Conservation (phyloP, 1,284 basidiomycete genomes). For the Boletus semigastroideus region DNA sequence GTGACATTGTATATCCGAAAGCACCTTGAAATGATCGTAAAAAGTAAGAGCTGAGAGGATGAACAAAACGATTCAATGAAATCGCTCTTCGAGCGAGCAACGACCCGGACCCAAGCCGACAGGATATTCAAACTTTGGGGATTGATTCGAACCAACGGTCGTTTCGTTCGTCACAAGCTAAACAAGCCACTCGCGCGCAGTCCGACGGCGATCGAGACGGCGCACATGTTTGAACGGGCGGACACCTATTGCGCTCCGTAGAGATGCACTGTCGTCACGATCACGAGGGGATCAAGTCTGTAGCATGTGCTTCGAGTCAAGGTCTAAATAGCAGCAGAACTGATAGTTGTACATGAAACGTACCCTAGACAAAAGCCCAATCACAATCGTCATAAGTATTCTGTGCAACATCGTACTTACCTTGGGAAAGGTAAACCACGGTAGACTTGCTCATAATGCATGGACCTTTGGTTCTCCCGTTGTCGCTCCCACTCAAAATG, state of each 20-base stretch:
- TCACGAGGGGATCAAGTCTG: background rate
- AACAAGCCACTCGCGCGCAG: no score
- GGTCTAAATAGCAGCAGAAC: background rate
- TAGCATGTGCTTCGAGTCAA: no score
- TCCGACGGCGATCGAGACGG: constrained; percentile 74
- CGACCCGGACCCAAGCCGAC: background rate
- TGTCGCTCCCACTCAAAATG: no score
- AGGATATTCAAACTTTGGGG: background rate
- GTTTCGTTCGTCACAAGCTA: no score
- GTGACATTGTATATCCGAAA: background rate
- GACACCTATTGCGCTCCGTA: constrained; percentile 30
- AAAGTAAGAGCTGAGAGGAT: background rate
- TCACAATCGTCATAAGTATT: background rate
- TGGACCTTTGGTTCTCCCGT: no score
- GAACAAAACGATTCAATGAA: background rate
- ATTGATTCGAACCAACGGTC: no score
- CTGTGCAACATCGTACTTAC: constrained; percentile 36
- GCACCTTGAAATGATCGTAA: background rate
- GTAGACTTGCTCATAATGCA: no score
- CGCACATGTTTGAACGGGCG: constrained; percentile 61
- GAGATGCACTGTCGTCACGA: background rate
- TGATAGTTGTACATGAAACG: constrained; percentile 37
- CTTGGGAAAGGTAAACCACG: constrained; percentile 87
- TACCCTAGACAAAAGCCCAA: constrained; percentile 44
- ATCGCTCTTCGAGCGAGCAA: background rate